These are phyloP conservation scores for Candida stauntonica DNA, from an alignment of 805 yeast species.

Conservation along the genomic window DNA sequence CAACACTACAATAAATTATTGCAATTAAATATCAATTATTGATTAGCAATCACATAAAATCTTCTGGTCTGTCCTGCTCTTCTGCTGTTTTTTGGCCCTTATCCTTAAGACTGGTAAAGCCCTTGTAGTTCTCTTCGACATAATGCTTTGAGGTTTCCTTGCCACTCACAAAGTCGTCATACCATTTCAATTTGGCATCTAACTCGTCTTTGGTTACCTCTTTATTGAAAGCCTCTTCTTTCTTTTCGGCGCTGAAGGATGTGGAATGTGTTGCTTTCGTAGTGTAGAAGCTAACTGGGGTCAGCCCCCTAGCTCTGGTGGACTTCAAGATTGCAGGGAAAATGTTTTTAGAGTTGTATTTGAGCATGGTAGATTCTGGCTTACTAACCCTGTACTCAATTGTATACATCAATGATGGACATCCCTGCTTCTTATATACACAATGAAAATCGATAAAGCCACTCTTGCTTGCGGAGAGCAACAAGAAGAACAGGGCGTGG, in stretches of 20 bases:
- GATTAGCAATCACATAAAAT: slow-evolving; percentile 23
- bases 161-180: slow-evolving; percentile 10
- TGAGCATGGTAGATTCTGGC: too few species aligned
- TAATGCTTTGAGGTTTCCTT: slow-evolving; percentile 3
- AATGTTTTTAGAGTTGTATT: too few species aligned
- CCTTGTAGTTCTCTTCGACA: slow-evolving; percentile 11
- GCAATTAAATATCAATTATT: too few species aligned
- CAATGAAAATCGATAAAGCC: too few species aligned
- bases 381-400: too few species aligned
- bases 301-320: too few species aligned
- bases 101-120: slow-evolving; percentile 19
- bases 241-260: not conserved
- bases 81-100: slow-evolving; percentile 21
- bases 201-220: slow-evolving; percentile 15
- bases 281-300: slow-evolving; percentile 9
- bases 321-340: too few species aligned
- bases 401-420: too few species aligned
- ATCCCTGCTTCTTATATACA: too few species aligned
- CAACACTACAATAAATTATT: too few species aligned
- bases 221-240: slow-evolving; percentile 15
- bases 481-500: too few species aligned
- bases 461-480: too few species aligned
- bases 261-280: slow-evolving; percentile 1
- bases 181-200: slow-evolving; percentile 6
- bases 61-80: slow-evolving; percentile 26